Base-by-base conservation (phyloP, 2,329 filamentous ascomycete genomes). In the Pestalotiopsis sp. region DNA sequence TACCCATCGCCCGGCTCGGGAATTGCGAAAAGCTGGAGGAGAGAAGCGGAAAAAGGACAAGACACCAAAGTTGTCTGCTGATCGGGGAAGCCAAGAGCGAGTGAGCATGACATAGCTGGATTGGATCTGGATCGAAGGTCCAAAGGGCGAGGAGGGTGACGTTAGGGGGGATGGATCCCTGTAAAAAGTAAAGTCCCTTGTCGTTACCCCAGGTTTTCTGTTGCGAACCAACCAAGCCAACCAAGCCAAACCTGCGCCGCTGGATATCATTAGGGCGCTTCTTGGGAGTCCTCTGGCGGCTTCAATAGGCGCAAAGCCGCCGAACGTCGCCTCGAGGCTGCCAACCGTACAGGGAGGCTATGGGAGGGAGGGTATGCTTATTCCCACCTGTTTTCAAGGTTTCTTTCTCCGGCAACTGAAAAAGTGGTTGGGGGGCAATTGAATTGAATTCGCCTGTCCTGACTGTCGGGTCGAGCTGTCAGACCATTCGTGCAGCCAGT, bases 121-220 rank as follows among this genome's bases (percentile, higher is more conserved):
- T 62, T 39, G 27, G 14, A 62, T 62, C 59, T 36, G 36, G 25
- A 36, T 39, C 59, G 31, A 39, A 12, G 17, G 11, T 20, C 25
- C 36, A 59, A 36, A 36, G 31, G 31, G 31, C 31, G 31, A 23
- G 57, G 27, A 31, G 31, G 59, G 59, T 62, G 59, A 62, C 59
- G 59, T 62, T 36, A 17, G 13, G 31, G 25, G 31, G 59, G 7
- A 36, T 12, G 7, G 12, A 62, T 62, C 59, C 59, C 38, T 62
- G 59, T 39, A 52, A 38, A 38, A 36, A 36, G 31, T 36, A 36
- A 36, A 27, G n/a, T 62, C 31, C 27, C 59, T 38, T 31, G 59
- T 62, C 27, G 31, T 62, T 62, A 62, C 59, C 59, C 59, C 59
- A 39, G 59, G 36, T 62, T 62, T 62, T 39, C 14, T 27, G 13